A percentile compares a stretch with the other conserved stretches of the same genome.
These are phyloP conservation scores for Zygoascus bituminiphila DNA, from an alignment of 805 yeast species.

Conservation along the genomic window DNA sequence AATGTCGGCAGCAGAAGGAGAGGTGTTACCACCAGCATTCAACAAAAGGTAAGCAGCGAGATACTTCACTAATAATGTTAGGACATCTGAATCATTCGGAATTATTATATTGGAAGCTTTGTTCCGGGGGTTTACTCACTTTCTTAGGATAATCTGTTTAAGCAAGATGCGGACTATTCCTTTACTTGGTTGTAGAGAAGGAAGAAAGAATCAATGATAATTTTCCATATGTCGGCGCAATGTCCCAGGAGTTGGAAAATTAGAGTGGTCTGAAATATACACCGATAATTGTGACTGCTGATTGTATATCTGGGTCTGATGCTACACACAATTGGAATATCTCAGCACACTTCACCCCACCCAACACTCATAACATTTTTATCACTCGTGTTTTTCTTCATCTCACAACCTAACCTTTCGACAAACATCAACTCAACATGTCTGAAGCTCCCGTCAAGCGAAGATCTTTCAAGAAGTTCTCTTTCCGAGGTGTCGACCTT, in stretches of 20 bases:
- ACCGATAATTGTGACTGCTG: neutral
- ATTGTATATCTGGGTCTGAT: neutral
- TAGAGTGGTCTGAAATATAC: neutral
- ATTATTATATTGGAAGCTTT: no score
- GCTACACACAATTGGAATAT: neutral
- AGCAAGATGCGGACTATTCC: conserved; percentile 66
- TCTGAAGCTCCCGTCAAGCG: conserved; percentile 25
- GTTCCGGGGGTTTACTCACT: conserved; percentile 1
- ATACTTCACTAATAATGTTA: conserved; percentile 63
- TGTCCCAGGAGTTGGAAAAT: neutral
- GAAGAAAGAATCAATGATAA: conserved; percentile 14
- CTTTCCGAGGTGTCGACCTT: conserved; percentile 98
- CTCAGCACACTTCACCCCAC: conserved; percentile 1
- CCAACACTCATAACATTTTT: conserved; percentile 1
- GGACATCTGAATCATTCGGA: neutral
- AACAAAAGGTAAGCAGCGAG: conserved; percentile 99
- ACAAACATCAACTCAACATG: conserved; percentile 13
- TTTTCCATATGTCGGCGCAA: neutral
- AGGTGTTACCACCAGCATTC: conserved; percentile 91
- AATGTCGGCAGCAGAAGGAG: conserved; percentile 92
- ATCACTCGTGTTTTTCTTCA: neutral
- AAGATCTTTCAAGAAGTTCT: conserved; percentile 95
- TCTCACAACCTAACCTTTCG: conserved; percentile 2
- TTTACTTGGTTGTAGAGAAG: conserved; percentile 30
- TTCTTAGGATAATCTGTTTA: conserved; percentile 2